Conservation (phyloP, 2,329 filamentous ascomycete species). For the Colletotrichum costaricense region DNA sequence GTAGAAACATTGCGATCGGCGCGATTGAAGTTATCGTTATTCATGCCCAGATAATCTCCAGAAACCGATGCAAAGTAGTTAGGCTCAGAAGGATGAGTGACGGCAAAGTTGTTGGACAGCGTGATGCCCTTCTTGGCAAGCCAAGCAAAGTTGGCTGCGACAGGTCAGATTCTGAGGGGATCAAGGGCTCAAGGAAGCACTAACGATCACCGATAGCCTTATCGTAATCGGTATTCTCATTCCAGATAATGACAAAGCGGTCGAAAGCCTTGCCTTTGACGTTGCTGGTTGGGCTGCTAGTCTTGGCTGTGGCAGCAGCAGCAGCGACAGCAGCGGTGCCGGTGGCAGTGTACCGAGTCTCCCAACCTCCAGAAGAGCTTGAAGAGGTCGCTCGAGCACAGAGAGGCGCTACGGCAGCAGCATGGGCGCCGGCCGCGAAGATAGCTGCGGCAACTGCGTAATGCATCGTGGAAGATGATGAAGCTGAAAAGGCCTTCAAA, state of each 20-base stretch:
- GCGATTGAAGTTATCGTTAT: slow-evolving; percentile 70
- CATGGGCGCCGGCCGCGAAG: slow-evolving; percentile 41
- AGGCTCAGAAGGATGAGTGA: slow-evolving; percentile 76
- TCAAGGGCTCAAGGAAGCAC: background rate
- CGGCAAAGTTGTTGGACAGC: slow-evolving; percentile 54
- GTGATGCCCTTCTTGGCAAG: slow-evolving; percentile 46
- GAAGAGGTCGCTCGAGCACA: slow-evolving; percentile 1
- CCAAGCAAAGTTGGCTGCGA: slow-evolving; percentile 40
- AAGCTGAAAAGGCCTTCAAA: background rate
- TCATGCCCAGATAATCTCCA: slow-evolving; percentile 73
- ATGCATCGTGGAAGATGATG: slow-evolving; percentile 8
- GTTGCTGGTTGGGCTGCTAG: slow-evolving; percentile 68
- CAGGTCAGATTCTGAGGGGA: background rate
- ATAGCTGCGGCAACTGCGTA: slow-evolving; percentile 35
- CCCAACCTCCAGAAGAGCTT: slow-evolving; percentile 42
- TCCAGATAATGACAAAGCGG: slow-evolving; percentile 78
- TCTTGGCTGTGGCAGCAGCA: slow-evolving; percentile 70
- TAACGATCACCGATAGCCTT: slow-evolving; percentile 68
- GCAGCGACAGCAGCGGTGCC: slow-evolving; percentile 61
- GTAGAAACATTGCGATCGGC: slow-evolving; percentile 72
- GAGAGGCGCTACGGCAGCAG: slow-evolving; percentile 35
- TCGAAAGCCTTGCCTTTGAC: slow-evolving; percentile 80
- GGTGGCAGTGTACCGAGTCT: slow-evolving; percentile 63
- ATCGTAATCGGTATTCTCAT: slow-evolving; percentile 80
- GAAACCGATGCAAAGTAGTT: slow-evolving; percentile 73